These are phyloP conservation scores for Boletus sp. DNA, from an alignment of 768 basidiomycete genomes.

Conservation along the genomic window DNA sequence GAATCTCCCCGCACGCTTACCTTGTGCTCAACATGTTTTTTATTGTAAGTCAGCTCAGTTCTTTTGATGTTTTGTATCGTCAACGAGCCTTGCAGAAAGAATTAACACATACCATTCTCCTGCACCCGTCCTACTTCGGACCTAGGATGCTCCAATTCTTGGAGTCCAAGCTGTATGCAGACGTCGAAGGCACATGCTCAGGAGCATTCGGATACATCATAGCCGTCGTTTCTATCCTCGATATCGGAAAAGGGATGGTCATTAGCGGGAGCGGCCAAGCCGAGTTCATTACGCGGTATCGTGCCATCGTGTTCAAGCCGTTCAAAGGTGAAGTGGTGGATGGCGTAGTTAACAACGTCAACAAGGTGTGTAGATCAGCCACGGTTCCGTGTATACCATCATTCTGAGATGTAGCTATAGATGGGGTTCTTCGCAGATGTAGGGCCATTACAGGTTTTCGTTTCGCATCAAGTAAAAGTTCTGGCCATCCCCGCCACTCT, in stretches of 20 bases:
- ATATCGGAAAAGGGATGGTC: conserved; percentile 92
- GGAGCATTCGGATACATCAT: conserved; percentile 96
- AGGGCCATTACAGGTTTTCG: conserved; percentile 91
- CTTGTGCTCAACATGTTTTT: conserved; percentile 54
- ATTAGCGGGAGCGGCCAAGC: conserved; percentile 91
- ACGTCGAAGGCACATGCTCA: conserved; percentile 96
- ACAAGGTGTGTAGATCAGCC: conserved; percentile 61
- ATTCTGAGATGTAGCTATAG: conserved; percentile 39
- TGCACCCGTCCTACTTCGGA: conserved; percentile 98
- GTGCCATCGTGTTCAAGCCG: conserved; percentile 99
- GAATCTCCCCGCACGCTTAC: too few species aligned
- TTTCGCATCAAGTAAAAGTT: conserved; percentile 82
- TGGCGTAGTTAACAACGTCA: conserved; percentile 92
- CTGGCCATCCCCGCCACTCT: conserved; percentile 7
- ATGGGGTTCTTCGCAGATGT: conserved; percentile 99
- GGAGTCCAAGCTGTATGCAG: conserved; percentile 88
- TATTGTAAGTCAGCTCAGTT: conserved; percentile 49
- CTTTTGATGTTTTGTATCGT: not conserved
- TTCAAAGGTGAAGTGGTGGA: conserved; percentile 99
- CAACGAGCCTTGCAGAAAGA: conserved; percentile 65
- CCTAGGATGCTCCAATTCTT: conserved; percentile 93
- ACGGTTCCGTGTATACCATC: not conserved
- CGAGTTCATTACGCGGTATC: conserved; percentile 91
- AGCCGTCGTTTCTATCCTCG: conserved; percentile 84
- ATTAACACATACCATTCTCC: conserved; percentile 93